Percentiles rank a stretch among this genome's conserved stretches.
Evolutionary conservation across 1,284 basidiomycete species (phyloP).

Genomic region (Fereydounia khargensis): DNA sequence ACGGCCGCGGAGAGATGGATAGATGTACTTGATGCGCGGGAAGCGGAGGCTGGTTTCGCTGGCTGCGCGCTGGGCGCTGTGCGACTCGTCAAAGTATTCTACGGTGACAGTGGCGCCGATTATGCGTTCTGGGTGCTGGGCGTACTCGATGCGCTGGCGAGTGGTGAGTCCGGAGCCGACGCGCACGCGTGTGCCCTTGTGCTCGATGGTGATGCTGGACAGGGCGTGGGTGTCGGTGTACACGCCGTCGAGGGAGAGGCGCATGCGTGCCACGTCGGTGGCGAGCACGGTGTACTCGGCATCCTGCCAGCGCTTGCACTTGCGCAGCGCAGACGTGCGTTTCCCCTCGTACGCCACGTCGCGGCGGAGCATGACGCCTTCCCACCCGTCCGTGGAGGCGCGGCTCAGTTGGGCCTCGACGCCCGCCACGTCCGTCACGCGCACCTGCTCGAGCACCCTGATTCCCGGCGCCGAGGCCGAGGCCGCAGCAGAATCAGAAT

Average conservation of each 20-base stretch:
- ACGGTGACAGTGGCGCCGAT: constrained; percentile 40
- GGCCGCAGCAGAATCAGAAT: no score
- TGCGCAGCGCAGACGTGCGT: constrained; percentile 30
- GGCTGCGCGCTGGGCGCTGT: constrained; percentile 11
- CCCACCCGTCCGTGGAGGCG: constrained; percentile 29
- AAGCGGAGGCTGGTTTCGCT: constrained; percentile 28
- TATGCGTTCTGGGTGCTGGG: constrained; percentile 21
- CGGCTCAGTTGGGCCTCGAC: constrained; percentile 10
- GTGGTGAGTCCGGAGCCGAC: constrained; percentile 41
- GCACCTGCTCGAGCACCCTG: constrained; percentile 22
- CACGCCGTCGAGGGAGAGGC: constrained; percentile 26
- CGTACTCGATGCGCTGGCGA: constrained; percentile 30
- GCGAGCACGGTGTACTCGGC: constrained; percentile 35
- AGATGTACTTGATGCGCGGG: constrained; percentile 41
- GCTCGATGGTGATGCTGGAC: constrained; percentile 25
- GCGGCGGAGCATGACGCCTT: constrained; percentile 36
- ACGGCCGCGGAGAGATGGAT: constrained; percentile 12
- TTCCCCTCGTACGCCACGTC: constrained; percentile 38
- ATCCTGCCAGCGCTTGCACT: constrained; percentile 39
- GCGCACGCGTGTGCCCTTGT: constrained; percentile 25
- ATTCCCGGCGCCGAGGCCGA: no score
- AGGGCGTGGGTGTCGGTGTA: constrained; percentile 26
- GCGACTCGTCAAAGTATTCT: constrained; percentile 30
- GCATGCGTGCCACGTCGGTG: constrained; percentile 28
- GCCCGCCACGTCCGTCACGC: constrained; percentile 2